Evolutionary conservation across 306 rosid genomes (phyloP).

Genomic region (Acacia melanoxylon): DNA sequence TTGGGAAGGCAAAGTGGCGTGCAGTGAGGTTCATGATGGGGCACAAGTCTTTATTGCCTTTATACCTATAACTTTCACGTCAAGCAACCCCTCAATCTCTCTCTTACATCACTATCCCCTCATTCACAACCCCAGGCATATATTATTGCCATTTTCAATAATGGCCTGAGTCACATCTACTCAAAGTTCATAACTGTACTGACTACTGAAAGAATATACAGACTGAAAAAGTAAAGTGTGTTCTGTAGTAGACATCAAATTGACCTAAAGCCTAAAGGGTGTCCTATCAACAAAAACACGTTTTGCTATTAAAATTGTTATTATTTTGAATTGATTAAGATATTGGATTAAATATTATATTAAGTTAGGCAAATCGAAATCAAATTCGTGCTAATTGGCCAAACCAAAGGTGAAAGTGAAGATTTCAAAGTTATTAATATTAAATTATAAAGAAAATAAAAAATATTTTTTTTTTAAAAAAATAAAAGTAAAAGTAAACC

Average conservation of each 20-base stretch:
- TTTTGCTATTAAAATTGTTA: too few relatives aligned
- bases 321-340: too few relatives aligned
- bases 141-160: too few relatives aligned
- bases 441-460: too few relatives aligned
- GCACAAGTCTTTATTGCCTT: neutral
- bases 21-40: conserved; percentile 17
- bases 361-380: neutral
- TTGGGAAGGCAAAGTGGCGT: conserved; percentile 10
- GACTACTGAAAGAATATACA: neutral
- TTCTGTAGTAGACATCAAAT: too few relatives aligned
- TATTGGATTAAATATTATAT: too few relatives aligned
- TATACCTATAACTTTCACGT: neutral
- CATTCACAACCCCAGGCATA: neutral
- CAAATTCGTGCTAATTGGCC: too few relatives aligned
- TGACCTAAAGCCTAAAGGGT: neutral
- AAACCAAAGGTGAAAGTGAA: too few relatives aligned
- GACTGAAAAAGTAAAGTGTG: neutral
- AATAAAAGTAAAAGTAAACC: too few relatives aligned
- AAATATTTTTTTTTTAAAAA: too few relatives aligned
- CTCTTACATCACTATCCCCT: neutral
- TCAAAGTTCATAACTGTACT: neutral
- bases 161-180: neutral
- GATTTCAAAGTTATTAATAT: too few relatives aligned
- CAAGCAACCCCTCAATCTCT: neutral
- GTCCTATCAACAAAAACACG: neutral